Evolutionary conservation across 805 yeast genomes (phyloP).

Genomic region (Suhomyces xylopsoci): DNA sequence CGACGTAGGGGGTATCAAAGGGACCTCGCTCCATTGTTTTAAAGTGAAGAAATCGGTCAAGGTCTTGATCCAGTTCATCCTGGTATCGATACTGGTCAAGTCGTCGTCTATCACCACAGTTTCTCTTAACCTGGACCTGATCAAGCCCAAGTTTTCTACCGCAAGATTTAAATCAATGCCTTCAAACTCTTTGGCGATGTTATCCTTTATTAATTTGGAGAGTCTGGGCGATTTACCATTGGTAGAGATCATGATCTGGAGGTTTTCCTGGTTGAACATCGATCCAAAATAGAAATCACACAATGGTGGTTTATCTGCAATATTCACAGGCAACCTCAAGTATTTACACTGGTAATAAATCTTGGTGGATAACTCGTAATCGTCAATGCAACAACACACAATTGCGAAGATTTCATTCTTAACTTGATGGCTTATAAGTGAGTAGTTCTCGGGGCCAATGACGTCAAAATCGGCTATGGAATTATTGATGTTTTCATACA

Average conservation of each 20-base stretch:
- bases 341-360: conserved; percentile 52
- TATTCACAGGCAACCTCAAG: conserved; percentile 60
- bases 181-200: conserved; percentile 50
- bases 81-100: conserved; percentile 46
- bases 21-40: conserved; percentile 54
- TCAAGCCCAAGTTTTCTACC: conserved; percentile 54
- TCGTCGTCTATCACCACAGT: conserved; percentile 42
- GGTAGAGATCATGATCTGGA: conserved; percentile 80
- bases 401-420: conserved; percentile 49
- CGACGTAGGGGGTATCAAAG: conserved; percentile 28
- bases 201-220: conserved; percentile 49
- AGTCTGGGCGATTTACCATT: conserved; percentile 81
- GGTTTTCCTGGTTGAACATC: conserved; percentile 64
- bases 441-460: conserved; percentile 19
- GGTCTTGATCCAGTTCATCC: conserved; percentile 71
- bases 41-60: conserved; percentile 60
- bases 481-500: conserved; percentile 40
- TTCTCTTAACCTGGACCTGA: conserved; percentile 50
- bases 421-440: conserved; percentile 32
- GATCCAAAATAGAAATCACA: conserved; percentile 89
- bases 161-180: conserved; percentile 54
- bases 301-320: conserved; percentile 79
- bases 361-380: conserved; percentile 53
- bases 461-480: conserved; percentile 17
- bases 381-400: conserved; percentile 75